phyloP scores from a whole-genome alignment of 73 alveolate species.

The Durusdinium trenchii region DNA sequence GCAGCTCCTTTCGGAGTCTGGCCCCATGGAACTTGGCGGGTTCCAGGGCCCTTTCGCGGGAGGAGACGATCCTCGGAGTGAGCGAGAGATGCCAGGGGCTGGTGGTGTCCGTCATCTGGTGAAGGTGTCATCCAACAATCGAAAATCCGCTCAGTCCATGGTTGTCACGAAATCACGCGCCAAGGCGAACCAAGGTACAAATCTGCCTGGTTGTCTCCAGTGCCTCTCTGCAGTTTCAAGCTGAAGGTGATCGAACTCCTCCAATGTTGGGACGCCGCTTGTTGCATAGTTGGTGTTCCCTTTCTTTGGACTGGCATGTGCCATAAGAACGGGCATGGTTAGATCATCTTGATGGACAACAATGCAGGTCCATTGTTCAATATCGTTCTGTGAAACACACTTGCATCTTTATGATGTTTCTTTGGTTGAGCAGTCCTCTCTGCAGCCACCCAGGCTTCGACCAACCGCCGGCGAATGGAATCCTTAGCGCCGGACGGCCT shows the following conservation, averaged over 20 bases:
- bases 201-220: background rate
- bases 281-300: too few relatives aligned
- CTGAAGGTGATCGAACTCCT: background rate
- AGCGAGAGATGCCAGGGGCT: background rate
- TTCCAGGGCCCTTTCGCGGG: background rate
- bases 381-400: background rate
- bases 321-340: background rate
- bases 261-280: too few relatives aligned
- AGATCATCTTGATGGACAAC: background rate
- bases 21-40: background rate
- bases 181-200: conserved; percentile 21
- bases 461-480: conserved; percentile 1
- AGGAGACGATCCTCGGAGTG: background rate
- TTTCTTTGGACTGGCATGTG: background rate
- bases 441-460: background rate
- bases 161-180: too few relatives aligned
- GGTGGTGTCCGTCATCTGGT: too few relatives aligned
- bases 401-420: background rate
- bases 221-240: background rate
- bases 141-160: background rate
- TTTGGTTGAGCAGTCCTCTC: background rate
- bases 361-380: background rate
- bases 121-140: background rate
- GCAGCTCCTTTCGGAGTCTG: background rate
- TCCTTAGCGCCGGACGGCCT: too few relatives aligned